Evolutionary conservation across 2,329 filamentous ascomycete species (phyloP).

Genomic region (Arthrobotrys iridis): DNA sequence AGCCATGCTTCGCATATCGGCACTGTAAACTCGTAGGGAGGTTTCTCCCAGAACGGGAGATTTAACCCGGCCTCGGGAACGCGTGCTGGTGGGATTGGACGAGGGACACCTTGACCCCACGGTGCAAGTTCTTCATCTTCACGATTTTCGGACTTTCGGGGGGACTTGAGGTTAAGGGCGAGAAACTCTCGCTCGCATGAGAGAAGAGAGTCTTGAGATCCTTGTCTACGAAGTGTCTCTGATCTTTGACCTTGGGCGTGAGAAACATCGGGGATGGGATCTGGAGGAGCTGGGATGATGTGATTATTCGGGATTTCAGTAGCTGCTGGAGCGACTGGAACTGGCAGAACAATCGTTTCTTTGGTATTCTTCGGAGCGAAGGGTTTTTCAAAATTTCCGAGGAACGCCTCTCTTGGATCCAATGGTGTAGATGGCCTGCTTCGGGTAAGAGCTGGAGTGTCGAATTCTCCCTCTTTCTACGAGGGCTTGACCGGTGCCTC

Average conservation of each 20-base stretch:
- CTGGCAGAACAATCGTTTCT: not conserved
- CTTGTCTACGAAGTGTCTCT: no score
- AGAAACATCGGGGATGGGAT: not conserved
- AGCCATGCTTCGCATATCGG: constrained; percentile 30
- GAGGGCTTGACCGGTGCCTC: constrained; percentile 4
- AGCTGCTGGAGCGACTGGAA: no score
- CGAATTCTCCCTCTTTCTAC: constrained; percentile 9
- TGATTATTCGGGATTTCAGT: no score
- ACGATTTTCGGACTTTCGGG: not conserved
- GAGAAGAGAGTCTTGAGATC: not conserved
- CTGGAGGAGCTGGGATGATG: not conserved
- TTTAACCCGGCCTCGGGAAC: constrained; percentile 3
- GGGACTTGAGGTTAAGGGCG: not conserved
- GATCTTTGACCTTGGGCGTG: not conserved
- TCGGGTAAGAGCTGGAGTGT: not conserved
- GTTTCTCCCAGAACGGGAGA: not conserved
- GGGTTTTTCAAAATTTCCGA: not conserved
- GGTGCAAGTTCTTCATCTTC: not conserved
- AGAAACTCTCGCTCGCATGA: not conserved
- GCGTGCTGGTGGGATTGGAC: not conserved
- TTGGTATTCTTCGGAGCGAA: not conserved
- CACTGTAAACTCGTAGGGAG: not conserved
- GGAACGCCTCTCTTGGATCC: not conserved
- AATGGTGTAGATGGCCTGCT: not conserved
- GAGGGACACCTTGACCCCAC: not conserved